Base-by-base conservation (phyloP, 2,329 filamentous ascomycete genomes). In the Cordyceps militaris region DNA sequence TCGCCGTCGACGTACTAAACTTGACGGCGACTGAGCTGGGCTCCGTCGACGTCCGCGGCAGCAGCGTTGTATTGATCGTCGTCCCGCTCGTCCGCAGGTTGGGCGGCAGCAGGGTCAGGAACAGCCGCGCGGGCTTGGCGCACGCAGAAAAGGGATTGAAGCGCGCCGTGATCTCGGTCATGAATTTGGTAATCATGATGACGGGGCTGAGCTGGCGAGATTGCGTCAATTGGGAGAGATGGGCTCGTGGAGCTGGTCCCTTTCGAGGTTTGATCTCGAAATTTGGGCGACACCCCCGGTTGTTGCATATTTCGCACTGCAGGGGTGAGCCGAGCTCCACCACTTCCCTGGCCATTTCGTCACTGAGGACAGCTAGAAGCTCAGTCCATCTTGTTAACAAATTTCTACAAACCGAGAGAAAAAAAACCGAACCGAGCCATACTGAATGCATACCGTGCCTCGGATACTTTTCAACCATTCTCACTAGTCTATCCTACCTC, bases 111-210 rank as follows among this genome's bases (percentile, higher is more conserved):
- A 88, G 81, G 32, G 89, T 87, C 64, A 97, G 89, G 74, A 97
- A 94, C 53, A 96, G 80, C 44, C 94, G 87, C 40, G 91, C 92
- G 24, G 92, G 87, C 69, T 91, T 91, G 61, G 90, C 86, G 70
- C 82, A 80, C 24, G 81, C 75, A 28, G 85, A 88, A 82, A 97
- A 97, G 40, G 94, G 93, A 75, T 96, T 96, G 84, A 97, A 97
- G 71, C 84, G 85, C 63, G 91, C 87, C 67, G 82, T 85, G 66
- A 97, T 85, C 71, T 91, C 84, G 71, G 91, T 93, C 72, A 95
- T 83, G 77, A 90, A 94, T 70, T 86, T 85, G 60, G 89, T 93
- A 61, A 94, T 89, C 90, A 94, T 94, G 21, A 10, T 78, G 69
- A 60, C 34, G 5, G 11, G 19, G 11, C 16, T 44, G 21, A 13